These are phyloP conservation scores for Chaetomiaceae sp. DNA, from an alignment of 2,329 filamentous ascomycete species.

Conservation along the genomic window DNA sequence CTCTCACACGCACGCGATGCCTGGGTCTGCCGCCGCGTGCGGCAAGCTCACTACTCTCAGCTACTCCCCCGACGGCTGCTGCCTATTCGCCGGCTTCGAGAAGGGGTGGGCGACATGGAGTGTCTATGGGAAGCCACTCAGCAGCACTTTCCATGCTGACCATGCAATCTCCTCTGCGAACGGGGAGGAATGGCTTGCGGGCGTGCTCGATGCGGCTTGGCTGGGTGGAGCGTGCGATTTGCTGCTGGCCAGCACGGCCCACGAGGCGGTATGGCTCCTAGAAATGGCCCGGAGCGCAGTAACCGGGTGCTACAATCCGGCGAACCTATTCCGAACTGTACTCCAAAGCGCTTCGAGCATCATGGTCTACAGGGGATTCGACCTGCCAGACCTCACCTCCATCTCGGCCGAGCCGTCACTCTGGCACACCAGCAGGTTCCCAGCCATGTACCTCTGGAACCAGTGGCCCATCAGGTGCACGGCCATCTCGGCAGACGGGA, in stretches of 20 bases:
- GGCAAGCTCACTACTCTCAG: slow-evolving; percentile 67
- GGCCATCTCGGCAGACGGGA: slow-evolving; percentile 83
- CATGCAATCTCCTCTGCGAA: slow-evolving; percentile 57
- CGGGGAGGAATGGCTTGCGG: slow-evolving; percentile 76
- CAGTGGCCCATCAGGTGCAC: slow-evolving; percentile 91
- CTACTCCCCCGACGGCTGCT: slow-evolving; percentile 95
- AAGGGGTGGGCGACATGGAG: slow-evolving; percentile 96
- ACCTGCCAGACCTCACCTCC: slow-evolving; percentile 81
- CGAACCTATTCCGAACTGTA: slow-evolving; percentile 83
- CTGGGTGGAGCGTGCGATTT: slow-evolving; percentile 82
- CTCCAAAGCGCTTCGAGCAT: slow-evolving; percentile 83
- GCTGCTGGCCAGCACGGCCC: slow-evolving; percentile 61
- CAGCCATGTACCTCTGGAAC: slow-evolving; percentile 74
- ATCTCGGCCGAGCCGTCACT: slow-evolving; percentile 87
- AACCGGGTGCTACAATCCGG: slow-evolving; percentile 82
- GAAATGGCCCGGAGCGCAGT: slow-evolving; percentile 95
- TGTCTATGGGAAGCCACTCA: slow-evolving; percentile 87
- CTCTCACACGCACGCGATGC: slow-evolving; percentile 70
- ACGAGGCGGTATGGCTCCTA: slow-evolving; percentile 76
- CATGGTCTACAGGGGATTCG: slow-evolving; percentile 90
- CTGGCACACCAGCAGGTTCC: slow-evolving; percentile 92
- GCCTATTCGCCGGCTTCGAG: slow-evolving; percentile 87
- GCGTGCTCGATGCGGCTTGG: slow-evolving; percentile 75
- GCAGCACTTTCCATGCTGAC: slow-evolving; percentile 74
- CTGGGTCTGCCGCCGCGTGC: slow-evolving; percentile 60